Conservation (phyloP, 1,284 basidiomycete genomes). For the Papiliotrema nemorosa region DNA sequence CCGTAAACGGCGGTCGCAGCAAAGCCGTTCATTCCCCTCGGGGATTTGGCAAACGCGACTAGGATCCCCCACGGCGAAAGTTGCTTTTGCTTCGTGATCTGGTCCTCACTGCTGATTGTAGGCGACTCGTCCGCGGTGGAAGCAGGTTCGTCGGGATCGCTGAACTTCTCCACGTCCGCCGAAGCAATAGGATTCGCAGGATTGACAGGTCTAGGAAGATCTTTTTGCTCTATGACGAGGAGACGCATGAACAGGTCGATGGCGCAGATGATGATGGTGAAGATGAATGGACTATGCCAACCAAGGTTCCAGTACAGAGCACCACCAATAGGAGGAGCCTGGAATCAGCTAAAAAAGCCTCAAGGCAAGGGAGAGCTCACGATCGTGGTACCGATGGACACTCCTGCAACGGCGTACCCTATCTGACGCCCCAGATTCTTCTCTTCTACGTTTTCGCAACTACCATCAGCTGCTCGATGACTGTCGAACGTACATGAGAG, state of each 20-base stretch:
- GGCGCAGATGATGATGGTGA: conserved; percentile 59
- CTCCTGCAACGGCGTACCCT: conserved; percentile 66
- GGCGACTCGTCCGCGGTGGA: too few species aligned
- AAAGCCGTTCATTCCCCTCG: conserved; percentile 59
- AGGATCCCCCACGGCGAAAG: conserved; percentile 51
- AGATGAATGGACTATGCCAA: conserved; percentile 70
- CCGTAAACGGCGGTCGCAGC: conserved; percentile 60
- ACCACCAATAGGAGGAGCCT: conserved; percentile 64
- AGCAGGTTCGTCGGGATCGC: too few species aligned
- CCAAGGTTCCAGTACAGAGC: conserved; percentile 64
- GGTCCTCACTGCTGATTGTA: too few species aligned
- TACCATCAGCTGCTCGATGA: conserved; percentile 27
- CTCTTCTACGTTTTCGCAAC: conserved; percentile 66
- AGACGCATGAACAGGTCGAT: conserved; percentile 60
- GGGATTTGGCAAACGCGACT: conserved; percentile 54
- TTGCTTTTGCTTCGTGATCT: conserved; percentile 14
- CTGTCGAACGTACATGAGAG: conserved; percentile 6
- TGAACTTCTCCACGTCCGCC: too few species aligned
- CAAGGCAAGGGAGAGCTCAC: conserved; percentile 49
- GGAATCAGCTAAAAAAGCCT: not conserved
- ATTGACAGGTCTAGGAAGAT: conserved; percentile 1
- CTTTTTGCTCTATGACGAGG: conserved; percentile 52
- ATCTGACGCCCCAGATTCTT: conserved; percentile 62
- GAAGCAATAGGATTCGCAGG: too few species aligned
- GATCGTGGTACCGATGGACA: conserved; percentile 57